These are phyloP conservation scores for Asterochloris erici DNA, from an alignment of 139 green algal genomes.

Conservation along the genomic window DNA sequence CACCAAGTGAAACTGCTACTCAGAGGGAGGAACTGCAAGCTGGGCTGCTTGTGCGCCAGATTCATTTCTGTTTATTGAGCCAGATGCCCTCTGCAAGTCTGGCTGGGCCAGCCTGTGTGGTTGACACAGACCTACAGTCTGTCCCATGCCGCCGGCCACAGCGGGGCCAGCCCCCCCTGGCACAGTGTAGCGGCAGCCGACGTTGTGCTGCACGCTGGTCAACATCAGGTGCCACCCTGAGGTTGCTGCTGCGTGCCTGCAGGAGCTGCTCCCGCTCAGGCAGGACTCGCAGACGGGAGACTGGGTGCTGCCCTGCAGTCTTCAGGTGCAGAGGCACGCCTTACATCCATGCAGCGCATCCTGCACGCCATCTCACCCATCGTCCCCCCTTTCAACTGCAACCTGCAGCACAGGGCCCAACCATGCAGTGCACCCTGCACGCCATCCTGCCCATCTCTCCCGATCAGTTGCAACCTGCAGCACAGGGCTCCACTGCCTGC, in stretches of 20 bases:
- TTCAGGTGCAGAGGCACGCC: conserved; percentile 20
- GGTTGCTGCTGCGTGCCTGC: background rate
- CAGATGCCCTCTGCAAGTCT: no score
- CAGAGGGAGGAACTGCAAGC: background rate
- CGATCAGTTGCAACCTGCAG: background rate
- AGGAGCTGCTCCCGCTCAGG: conserved; percentile 40
- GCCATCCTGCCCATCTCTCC: no score
- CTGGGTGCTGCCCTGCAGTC: conserved; percentile 36
- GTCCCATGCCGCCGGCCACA: no score
- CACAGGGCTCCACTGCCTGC: background rate
- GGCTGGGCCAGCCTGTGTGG: no score
- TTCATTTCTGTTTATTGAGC: background rate
- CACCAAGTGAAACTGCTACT: background rate
- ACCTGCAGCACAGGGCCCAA: background rate
- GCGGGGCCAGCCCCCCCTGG: no score
- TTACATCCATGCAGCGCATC: background rate
- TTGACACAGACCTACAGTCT: no score
- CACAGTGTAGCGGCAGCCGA: no score
- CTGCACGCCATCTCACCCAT: no score
- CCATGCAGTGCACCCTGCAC: background rate
- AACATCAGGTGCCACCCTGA: background rate
- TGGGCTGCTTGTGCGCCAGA: background rate
- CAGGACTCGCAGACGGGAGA: background rate
- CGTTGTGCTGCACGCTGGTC: background rate
- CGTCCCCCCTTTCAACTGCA: background rate